Conservation (phyloP, 2,329 filamentous ascomycete genomes). For the Apiospora kogelbergensis region DNA sequence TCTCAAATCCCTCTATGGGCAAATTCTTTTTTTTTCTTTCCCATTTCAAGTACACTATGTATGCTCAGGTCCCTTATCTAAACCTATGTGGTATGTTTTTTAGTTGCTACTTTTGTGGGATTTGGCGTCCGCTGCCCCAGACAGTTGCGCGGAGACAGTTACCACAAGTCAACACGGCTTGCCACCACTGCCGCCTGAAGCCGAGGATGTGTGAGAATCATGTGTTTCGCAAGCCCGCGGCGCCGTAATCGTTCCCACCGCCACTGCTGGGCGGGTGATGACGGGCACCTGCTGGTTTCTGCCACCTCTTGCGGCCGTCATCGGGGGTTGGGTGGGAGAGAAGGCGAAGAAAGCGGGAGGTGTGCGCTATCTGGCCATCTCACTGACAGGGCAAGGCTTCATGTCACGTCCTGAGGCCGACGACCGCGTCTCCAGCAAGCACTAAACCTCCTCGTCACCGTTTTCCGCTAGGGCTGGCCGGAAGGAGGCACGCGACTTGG, state of each 20-base stretch:
- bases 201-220: not conserved
- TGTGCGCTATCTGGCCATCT: not conserved
- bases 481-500: not conserved
- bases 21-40: too few species aligned
- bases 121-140: too few species aligned
- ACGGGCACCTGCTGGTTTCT: not conserved
- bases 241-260: not conserved
- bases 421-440: not conserved
- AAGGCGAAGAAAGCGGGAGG: not conserved
- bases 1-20: too few species aligned
- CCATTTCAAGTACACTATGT: too few species aligned
- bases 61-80: too few species aligned
- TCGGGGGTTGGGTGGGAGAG: too few species aligned
- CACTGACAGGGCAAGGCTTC: not conserved
- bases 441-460: not conserved
- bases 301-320: not conserved
- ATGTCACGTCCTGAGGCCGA: not conserved
- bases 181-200: not conserved
- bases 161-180: not conserved
- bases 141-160: not conserved
- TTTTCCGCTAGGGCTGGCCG: not conserved
- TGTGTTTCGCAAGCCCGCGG: too few species aligned
- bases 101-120: too few species aligned
- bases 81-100: too few species aligned
- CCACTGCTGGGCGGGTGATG: not conserved